Evolutionary conservation across 495 filamentous ascomycete genomes (phyloP), one percentile per base, ranked within the genome.

Genomic region (Rhizodiscina lignyota): DNA sequence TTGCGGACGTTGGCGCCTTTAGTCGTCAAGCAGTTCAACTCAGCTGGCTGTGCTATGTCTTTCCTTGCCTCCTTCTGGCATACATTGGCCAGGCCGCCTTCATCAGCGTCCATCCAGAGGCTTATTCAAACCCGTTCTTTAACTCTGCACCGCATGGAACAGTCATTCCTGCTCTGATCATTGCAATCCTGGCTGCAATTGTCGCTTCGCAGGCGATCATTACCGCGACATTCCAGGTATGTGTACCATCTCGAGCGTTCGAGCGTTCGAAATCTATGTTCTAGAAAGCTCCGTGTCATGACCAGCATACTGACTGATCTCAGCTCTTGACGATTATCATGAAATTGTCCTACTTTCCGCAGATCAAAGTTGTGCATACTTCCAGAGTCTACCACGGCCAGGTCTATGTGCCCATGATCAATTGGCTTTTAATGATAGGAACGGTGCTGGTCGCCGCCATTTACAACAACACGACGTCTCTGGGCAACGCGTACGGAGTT

Each of bases 131-230:
- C 42, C 77, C 77, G 1, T 80, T 83, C 45, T 83, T 73, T 53
- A 66, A 73, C 35, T 53, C 68, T 1, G 66, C 70, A 4, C 74
- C 74, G 11, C 72, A 72, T 0, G 74, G 74, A 2, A 72, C 65
- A 38, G 55, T 77, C n/a, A 78, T 71, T 38, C 72, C 72, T 4
- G 65, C 63, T 36, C 44, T 82, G 35, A 55, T 82, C 4, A 52
- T 81, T 19, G 72, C 77, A 1, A 61, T 82, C 19, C 55, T 82
- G 3, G 77, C 77, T 4, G 72, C 73, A 20, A 66, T 83, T 35
- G 77, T 83, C 15, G 77, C 77, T 10, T 75, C 69, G 13, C 77
- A 83, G 37, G 78, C 77, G 22, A 77, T 80, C 60, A 81, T 83
- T 31, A 81, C 77, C 3, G 70, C 65, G 10, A 68, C 69, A 3